Evolutionary conservation across 1,284 basidiomycete species (phyloP).

Genomic region (Psilocybe mexicana): DNA sequence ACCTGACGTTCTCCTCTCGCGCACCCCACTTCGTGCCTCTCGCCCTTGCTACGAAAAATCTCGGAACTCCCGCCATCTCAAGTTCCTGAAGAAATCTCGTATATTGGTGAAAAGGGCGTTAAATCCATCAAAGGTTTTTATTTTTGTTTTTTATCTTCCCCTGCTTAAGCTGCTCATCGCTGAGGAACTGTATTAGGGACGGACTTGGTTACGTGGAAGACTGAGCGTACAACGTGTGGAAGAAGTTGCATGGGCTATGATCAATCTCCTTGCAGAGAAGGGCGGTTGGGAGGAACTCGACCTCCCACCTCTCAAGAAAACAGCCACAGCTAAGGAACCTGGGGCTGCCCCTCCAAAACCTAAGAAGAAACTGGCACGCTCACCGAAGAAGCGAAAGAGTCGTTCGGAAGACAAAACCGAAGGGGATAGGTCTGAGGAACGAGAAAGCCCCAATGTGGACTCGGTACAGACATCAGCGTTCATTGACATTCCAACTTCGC

Average conservation of each 20-base stretch:
- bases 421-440: slow-evolving; percentile 4
- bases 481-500: no score
- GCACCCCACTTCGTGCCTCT: slow-evolving; percentile 80
- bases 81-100: slow-evolving; percentile 57
- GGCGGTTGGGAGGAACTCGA: slow-evolving; percentile 69
- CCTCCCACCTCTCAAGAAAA: slow-evolving; percentile 30
- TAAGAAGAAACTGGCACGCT: slow-evolving; percentile 11
- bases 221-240: slow-evolving; percentile 87
- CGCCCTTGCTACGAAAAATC: slow-evolving; percentile 70
- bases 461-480: no score
- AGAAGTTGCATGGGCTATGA: slow-evolving; percentile 67
- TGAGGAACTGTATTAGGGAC: slow-evolving; percentile 54
- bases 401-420: slow-evolving; percentile 20
- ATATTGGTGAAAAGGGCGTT: slow-evolving; percentile 62
- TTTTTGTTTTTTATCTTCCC: background rate
- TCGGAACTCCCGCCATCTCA: slow-evolving; percentile 38
- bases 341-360: slow-evolving; percentile 24
- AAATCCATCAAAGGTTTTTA: slow-evolving; percentile 58
- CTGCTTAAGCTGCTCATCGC: background rate
- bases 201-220: slow-evolving; percentile 84
- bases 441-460: background rate
- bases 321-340: slow-evolving; percentile 17
- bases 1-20: slow-evolving; percentile 72
- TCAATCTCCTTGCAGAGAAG: slow-evolving; percentile 64
- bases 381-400: slow-evolving; percentile 16